Evolutionary conservation across 345 rosid genomes (phyloP).

Genomic region (Stellera chamaejasme): DNA sequence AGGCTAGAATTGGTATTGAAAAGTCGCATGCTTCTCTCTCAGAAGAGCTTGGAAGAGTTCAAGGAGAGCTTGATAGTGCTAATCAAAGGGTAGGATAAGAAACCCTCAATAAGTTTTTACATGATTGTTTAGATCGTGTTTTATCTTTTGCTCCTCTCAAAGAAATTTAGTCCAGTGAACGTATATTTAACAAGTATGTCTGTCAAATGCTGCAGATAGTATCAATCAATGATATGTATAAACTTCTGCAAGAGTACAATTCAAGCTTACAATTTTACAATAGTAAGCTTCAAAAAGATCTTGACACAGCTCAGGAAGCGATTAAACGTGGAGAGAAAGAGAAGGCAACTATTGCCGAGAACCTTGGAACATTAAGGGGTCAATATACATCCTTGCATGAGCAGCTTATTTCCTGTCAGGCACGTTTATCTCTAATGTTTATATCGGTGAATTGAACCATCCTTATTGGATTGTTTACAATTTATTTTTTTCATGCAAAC

Average conservation of each 20-base stretch:
- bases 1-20: constrained; percentile 54
- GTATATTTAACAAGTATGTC: neutral
- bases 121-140: neutral
- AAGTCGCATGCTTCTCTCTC: constrained; percentile 62
- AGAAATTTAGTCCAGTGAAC: constrained; percentile 5
- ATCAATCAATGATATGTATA: constrained; percentile 95
- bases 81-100: constrained; percentile 74
- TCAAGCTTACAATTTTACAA: constrained; percentile 92
- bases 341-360: constrained; percentile 65
- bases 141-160: neutral
- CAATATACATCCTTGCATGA: constrained; percentile 67
- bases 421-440: constrained; percentile 24
- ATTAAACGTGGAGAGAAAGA: constrained; percentile 84
- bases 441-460: neutral
- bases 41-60: constrained; percentile 74
- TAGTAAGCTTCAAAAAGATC: constrained; percentile 89
- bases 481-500: too few species aligned
- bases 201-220: constrained; percentile 47
- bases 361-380: constrained; percentile 65
- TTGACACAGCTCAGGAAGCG: constrained; percentile 69
- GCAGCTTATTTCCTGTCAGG: constrained; percentile 66
- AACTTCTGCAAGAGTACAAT: constrained; percentile 87
- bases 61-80: constrained; percentile 82
- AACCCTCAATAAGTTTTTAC: constrained; percentile 5
- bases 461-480: too few species aligned